Evolutionary conservation across 1,139 yeast genomes (phyloP), one percentile per base, ranked within the genome.

Genomic region (Pichia terricola): DNA sequence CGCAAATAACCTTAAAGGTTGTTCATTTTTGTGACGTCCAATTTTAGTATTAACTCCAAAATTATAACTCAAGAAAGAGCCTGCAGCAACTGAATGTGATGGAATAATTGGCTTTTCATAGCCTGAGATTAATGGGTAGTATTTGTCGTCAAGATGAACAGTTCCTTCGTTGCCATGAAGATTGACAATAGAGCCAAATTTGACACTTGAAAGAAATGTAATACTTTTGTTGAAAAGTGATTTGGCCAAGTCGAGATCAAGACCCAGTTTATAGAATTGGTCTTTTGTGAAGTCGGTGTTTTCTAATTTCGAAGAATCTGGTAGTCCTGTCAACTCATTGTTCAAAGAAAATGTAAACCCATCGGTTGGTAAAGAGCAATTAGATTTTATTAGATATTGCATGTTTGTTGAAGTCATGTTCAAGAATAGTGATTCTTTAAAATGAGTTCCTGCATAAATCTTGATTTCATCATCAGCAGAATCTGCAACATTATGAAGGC

Each of bases 131-230:
- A 30, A 5, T 42, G 74, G 62, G 53, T 73, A 75, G 52, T 74
- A 75, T 47, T 69, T 66, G 53, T 76, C 81, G 10, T 72, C 77
- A 26, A 75, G 64, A 11, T 67, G 64, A 26, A 60, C 43, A 7
- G 59, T 54, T 11, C 47, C 45, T 16, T 50, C 45, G 5, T 34
- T 34, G 8, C 42, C 26, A 27, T 51, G 39, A 42, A 58, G 48
- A 41, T 57, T 48, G 32, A 50, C 37, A 36, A 65, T 54, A 11
- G 64, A 61, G 22, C 80, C 81, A 28, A 64, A 50, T 35, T 65
- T 64, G 22, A 63, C 57, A 16, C 59, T 51, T 2, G 69, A 46
- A 33, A 66, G 65, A 34, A 73, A 52, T 25, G 77, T 73, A 43
- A 74, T 40, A 43, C 52, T 53, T 45, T 70, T 64, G 38, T 62